Percentiles rank a stretch among this genome's conserved stretches.
These are phyloP conservation scores for Schizophyllum commune DNA, from an alignment of 1,284 basidiomycete genomes.

Conservation along the genomic window DNA sequence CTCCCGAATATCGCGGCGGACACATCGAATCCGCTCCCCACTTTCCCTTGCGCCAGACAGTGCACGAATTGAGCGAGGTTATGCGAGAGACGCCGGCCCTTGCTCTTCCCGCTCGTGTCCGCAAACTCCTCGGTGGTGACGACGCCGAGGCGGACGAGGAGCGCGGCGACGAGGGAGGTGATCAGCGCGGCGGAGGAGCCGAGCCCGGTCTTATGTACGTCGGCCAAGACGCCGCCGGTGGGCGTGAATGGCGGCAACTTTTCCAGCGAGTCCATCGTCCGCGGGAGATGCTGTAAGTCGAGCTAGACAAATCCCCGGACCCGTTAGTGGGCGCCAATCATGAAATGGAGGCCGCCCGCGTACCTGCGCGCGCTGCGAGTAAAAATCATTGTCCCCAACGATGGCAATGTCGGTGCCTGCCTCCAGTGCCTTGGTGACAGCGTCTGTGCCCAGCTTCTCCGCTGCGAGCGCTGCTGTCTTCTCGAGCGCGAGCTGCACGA, in stretches of 20 bases:
- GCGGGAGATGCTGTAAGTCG: conserved; percentile 47
- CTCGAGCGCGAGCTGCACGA: conserved; percentile 82
- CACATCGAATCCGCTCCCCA: conserved; percentile 97
- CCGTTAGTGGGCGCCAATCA: conserved; percentile 1
- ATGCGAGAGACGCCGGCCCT: conserved; percentile 66
- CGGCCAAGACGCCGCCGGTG: conserved; percentile 60
- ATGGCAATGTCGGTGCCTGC: conserved; percentile 71
- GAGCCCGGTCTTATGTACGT: conserved; percentile 97
- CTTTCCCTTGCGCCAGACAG: conserved; percentile 95
- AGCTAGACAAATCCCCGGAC: conserved; percentile 40
- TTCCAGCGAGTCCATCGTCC: conserved; percentile 52
- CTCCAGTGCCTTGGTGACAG: conserved; percentile 38
- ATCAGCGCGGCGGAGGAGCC: conserved; percentile 97
- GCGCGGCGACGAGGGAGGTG: conserved; percentile 84
- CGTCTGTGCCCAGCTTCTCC: conserved; percentile 42
- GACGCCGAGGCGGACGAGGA: conserved; percentile 73
- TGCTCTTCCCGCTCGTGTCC: conserved; percentile 28
- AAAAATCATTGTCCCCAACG: conserved; percentile 95
- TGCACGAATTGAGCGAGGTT: conserved; percentile 95
- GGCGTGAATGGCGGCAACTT: conserved; percentile 69
- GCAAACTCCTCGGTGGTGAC: conserved; percentile 46
- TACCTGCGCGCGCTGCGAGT: conserved; percentile 87
- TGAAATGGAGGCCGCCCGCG: conserved; percentile 14
- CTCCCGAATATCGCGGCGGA: conserved; percentile 92
- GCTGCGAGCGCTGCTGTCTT: conserved; percentile 65